Evolutionary conservation across 495 filamentous ascomycete genomes (phyloP), one percentile per base, ranked within the genome.

Genomic region (Hypomontagnella monticulosa): DNA sequence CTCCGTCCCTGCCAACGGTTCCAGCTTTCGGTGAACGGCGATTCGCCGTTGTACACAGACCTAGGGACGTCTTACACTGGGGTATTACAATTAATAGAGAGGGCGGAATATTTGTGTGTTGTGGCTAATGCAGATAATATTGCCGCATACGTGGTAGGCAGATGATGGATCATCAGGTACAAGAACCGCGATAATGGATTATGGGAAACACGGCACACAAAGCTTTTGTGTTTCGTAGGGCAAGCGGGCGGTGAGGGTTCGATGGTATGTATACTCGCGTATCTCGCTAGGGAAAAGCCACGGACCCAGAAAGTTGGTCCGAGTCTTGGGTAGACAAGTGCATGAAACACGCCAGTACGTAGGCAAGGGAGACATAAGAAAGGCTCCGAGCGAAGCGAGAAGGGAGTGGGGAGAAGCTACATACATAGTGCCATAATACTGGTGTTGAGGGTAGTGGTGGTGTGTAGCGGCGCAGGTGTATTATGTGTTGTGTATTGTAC

Each of bases 81-180:
- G 20, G 59, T 63, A 52, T 68, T 34, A 68, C 66, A 63, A 46
- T 46, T 46, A 50, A 30, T 54, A 66, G 49, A 38, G 60, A 63
- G 60, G 66, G 66, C 60, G 60, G 23, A 64, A 47, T 40, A 6
- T 3, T 59, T 46, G 60, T 56, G 60, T 55, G 20, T 27, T 54
- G 64, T 60, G 66, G 61, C 66, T 57, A 64, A 69, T 64, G 66
- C 60, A 64, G 49, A 63, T 63, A 69, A 64, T 63, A 49, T 15
- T 61, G 19, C 49, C 55, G 66, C 60, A 64, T 69, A 69, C 66
- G 66, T 69, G 66, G 66, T 63, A 61, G 55, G 44, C 51, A 56
- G 60, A 44, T 34, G 54, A 55, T 69, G 66, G 66, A 69, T 69
- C 66, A 69, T 69, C 66, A 69, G 66, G 66, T 69, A 69, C 66